Percentiles rank a stretch among this genome's conserved stretches.
Conservation (phyloP, 2,329 filamentous ascomycete genomes). For the Raffaelea ambrosiae region DNA sequence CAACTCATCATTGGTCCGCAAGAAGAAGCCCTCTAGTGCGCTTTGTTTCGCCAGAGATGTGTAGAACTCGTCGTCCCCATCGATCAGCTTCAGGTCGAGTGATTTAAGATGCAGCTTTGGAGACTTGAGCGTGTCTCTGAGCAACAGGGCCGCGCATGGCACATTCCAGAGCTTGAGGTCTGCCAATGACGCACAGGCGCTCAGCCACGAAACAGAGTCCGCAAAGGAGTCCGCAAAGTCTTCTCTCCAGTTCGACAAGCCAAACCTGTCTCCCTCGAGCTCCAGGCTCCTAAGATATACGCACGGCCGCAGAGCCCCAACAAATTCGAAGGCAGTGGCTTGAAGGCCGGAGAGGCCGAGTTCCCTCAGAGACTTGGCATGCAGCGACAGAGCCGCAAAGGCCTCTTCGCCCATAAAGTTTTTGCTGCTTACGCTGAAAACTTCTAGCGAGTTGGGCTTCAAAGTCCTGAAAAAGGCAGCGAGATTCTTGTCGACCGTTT, state of each 20-base stretch:
- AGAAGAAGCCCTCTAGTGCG: slow-evolving; percentile 25
- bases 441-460: slow-evolving; percentile 45
- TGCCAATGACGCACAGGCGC: slow-evolving; percentile 34
- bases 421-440: slow-evolving; percentile 49
- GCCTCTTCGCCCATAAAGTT: slow-evolving; percentile 46
- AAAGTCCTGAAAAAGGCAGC: slow-evolving; percentile 50
- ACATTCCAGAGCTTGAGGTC: slow-evolving; percentile 42
- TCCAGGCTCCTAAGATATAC: slow-evolving; percentile 23
- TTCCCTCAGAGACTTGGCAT: slow-evolving; percentile 24
- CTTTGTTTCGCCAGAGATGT: slow-evolving; percentile 40
- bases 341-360: slow-evolving; percentile 24
- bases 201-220: slow-evolving; percentile 22
- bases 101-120: slow-evolving; percentile 34
- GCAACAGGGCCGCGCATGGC: slow-evolving; percentile 40
- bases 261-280: slow-evolving; percentile 20
- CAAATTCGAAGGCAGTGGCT: slow-evolving; percentile 16
- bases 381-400: slow-evolving; percentile 42
- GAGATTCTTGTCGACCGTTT: slow-evolving; percentile 47
- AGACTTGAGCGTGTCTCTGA: slow-evolving; percentile 35
- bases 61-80: slow-evolving; percentile 43
- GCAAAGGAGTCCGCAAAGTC: slow-evolving; percentile 16
- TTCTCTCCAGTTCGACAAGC: slow-evolving; percentile 13
- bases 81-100: slow-evolving; percentile 38
- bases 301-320: slow-evolving; percentile 24
- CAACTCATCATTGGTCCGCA: slow-evolving; percentile 14